These are phyloP conservation scores for Leccinum holopus DNA, from an alignment of 1,284 basidiomycete species.

Conservation along the genomic window DNA sequence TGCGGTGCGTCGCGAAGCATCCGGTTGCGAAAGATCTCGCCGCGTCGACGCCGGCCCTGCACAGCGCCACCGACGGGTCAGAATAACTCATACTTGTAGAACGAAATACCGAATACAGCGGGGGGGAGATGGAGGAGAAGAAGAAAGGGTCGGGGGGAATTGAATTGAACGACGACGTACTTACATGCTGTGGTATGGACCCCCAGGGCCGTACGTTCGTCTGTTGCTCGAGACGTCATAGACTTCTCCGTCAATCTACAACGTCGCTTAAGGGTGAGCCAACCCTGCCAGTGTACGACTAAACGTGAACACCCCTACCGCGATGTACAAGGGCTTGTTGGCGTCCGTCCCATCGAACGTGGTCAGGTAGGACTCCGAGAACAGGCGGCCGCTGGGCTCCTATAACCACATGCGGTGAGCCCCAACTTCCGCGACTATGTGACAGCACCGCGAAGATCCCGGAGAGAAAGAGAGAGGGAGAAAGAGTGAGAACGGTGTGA, in stretches of 20 bases:
- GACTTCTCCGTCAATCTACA: conserved; percentile 86
- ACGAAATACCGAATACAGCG: neutral
- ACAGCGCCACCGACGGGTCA: conserved; percentile 21
- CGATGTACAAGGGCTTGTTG: conserved; percentile 81
- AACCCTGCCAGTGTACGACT: neutral
- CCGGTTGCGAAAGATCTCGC: conserved; percentile 90
- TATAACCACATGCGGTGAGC: conserved; percentile 18
- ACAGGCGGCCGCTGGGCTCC: conserved; percentile 62
- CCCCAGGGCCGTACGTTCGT: conserved; percentile 87
- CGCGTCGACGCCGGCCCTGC: conserved; percentile 83
- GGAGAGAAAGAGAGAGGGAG: conserved; percentile 8
- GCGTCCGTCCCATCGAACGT: conserved; percentile 73
- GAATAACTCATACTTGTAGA: conserved; percentile 17
- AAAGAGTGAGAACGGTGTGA: neutral
- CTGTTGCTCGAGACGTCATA: conserved; percentile 84
- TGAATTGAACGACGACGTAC: conserved; percentile 27
- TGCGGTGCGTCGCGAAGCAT: conserved; percentile 87
- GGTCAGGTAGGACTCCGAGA: conserved; percentile 69
- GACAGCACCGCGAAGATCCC: neutral
- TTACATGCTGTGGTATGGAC: conserved; percentile 82
- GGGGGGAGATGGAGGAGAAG: neutral
- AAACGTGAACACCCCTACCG: conserved; percentile 47
- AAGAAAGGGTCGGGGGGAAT: neutral
- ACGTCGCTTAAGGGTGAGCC: conserved; percentile 9
- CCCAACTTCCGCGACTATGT: neutral